Evolutionary conservation across 2,329 filamentous ascomycete genomes (phyloP), one percentile per base, ranked within the genome.

Genomic region (Trematosphaeria pertusa): DNA sequence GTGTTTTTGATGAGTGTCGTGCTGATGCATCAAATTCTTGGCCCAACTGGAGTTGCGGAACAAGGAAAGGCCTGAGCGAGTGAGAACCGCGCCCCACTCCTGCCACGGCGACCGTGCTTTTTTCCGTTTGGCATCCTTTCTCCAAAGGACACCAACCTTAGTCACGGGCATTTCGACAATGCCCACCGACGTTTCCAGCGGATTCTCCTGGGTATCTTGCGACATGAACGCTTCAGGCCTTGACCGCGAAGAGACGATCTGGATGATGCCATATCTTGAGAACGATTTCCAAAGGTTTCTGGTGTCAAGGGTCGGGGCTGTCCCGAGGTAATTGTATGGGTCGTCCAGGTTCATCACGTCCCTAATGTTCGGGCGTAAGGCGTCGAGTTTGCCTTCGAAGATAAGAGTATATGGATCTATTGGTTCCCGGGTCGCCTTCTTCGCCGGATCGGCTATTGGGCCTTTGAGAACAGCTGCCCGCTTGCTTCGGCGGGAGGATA

Each of bases 141-240:
- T 86, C 94, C 94, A 99, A 22, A 99, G 71, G 1, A 96, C 77
- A 3, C 94, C 94, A 38, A 99, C 92, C 71, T 97, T 99, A 34
- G 93, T 96, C 35, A 97, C 88, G 61, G 96, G 96, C 67, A 99
- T 96, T 71, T 97, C 93, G 9, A 99, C 93, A 48, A 99, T 88
- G 10, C 94, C 94, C 3, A 91, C 90, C 3, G 67, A 69, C 56
- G 94, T 89, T 52, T 94, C 91, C 19, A 89, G 81, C 0, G 92
- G 91, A 57, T 96, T 96, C 22, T 85, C 87, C 32, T 89, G 86
- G 10, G 89, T 92, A 60, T 89, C 87, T 54, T 94, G 91, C 0
- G 87, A 87, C 84, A 96, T 91, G 73, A 97, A 99, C 1, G 94
- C 94, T 69, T 97, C 93, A 0, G 94, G 94, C 21, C 94, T 83